Conservation (phyloP, 73 alveolate genomes). For the Paramecium pentaurelia region DNA sequence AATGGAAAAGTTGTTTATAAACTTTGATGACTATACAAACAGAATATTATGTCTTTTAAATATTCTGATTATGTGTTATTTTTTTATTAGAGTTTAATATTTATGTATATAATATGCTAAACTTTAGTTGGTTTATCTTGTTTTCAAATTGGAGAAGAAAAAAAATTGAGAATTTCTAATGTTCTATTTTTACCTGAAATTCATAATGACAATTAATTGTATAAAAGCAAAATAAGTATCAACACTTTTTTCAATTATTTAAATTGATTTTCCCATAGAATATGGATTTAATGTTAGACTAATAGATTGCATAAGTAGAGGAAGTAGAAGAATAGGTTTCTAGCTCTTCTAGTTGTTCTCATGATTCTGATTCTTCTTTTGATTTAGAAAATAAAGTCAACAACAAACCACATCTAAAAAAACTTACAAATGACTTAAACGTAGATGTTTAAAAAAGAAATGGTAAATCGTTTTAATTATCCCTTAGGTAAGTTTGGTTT, state of each 20-base stretch:
- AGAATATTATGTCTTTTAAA: background rate
- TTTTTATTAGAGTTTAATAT: background rate
- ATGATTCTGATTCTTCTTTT: background rate
- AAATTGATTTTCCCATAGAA: background rate
- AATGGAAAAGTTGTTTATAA: background rate
- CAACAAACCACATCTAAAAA: background rate
- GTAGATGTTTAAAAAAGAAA: background rate
- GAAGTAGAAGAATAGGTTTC: background rate
- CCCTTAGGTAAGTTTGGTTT: background rate
- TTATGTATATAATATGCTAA: background rate
- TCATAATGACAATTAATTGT: background rate
- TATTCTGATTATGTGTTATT: background rate
- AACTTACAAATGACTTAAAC: background rate
- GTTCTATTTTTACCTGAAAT: background rate
- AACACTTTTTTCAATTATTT: background rate
- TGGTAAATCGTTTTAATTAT: background rate
- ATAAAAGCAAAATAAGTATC: background rate
- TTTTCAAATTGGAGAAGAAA: background rate
- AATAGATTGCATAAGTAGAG: background rate
- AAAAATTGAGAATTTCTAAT: background rate
- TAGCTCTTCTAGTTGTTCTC: background rate
- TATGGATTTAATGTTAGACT: background rate
- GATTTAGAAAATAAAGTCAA: background rate
- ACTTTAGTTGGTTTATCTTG: background rate
- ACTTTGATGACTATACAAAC: background rate